phyloP scores from a whole-genome alignment of 768 basidiomycete species.

The Boletus eberwhitei region DNA sequence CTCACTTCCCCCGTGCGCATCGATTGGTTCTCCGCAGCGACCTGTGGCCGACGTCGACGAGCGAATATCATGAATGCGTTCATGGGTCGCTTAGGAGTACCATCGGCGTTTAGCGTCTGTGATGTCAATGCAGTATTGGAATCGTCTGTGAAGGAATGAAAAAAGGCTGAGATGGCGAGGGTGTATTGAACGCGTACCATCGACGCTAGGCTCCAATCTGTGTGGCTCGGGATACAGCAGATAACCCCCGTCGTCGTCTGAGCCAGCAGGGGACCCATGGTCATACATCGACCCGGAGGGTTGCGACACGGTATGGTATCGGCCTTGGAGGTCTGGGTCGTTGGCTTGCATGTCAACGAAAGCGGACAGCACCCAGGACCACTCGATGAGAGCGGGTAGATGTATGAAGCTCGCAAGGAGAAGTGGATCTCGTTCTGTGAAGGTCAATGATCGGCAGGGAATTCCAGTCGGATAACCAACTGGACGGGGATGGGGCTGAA shows the following conservation, averaged over 20 bases:
- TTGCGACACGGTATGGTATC: conserved; percentile 28
- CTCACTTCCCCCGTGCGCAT: conserved; percentile 90
- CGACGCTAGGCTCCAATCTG: conserved; percentile 43
- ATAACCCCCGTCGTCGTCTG: conserved; percentile 50
- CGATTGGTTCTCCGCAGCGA: conserved; percentile 81
- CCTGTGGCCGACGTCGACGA: conserved; percentile 75
- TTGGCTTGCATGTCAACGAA: conserved; percentile 29
- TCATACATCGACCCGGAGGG: conserved; percentile 35
- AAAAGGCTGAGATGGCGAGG: conserved; percentile 9
- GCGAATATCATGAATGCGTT: conserved; percentile 96
- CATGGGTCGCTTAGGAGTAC: conserved; percentile 88
- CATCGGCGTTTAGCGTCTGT: conserved; percentile 81
- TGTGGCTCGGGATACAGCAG: conserved; percentile 29
- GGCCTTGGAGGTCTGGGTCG: conserved; percentile 18
- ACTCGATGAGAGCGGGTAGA: not conserved
- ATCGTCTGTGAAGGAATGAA: conserved; percentile 33
- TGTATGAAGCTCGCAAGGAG: conserved; percentile 10
- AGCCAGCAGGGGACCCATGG: conserved; percentile 51
- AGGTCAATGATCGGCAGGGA: conserved; percentile 28
- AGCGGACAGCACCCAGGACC: conserved; percentile 2
- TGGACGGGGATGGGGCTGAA: conserved; percentile 18
- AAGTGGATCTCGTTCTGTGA: conserved; percentile 10
- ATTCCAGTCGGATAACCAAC: conserved; percentile 27
- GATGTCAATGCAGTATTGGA: conserved; percentile 54
- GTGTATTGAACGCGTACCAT: conserved; percentile 37